These are phyloP conservation scores for Pelargonium cotyledonis DNA, from an alignment of 441 rosid species.

Conservation along the genomic window DNA sequence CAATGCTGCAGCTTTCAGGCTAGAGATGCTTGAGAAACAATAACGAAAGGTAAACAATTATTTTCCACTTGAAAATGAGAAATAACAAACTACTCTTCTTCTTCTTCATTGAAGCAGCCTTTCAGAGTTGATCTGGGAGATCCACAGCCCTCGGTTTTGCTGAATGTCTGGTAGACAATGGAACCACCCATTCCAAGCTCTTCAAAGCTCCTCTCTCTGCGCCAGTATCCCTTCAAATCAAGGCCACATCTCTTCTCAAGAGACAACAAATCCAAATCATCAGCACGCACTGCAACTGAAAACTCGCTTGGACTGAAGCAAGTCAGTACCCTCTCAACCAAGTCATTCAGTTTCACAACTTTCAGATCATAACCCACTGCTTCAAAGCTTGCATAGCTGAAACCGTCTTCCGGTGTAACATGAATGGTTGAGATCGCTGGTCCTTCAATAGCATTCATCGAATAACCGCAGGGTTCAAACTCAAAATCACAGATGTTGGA, in stretches of 20 bases:
- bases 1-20: no score
- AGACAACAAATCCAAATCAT: conserved; percentile 18
- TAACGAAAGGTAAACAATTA: no score
- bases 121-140: conserved; percentile 56
- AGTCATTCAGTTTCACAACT: not conserved
- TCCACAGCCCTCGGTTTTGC: conserved; percentile 20
- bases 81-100: conserved; percentile 29
- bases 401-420: conserved; percentile 11
- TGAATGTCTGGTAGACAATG: conserved; percentile 52
- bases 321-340: not conserved
- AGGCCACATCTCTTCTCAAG: conserved; percentile 28
- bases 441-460: conserved; percentile 46
- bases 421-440: conserved; percentile 58
- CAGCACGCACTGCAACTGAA: conserved; percentile 20
- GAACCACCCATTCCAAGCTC: conserved; percentile 55
- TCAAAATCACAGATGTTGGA: conserved; percentile 70
- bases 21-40: no score
- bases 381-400: conserved; percentile 1
- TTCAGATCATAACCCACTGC: not conserved
- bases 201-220: conserved; percentile 46
- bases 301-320: not conserved
- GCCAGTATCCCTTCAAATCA: conserved; percentile 45
- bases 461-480: conserved; percentile 79
- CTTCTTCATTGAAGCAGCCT: conserved; percentile 49
- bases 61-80: not conserved